Conservation (phyloP, 306 rosid species). For the Gynostemma pentaphyllum region DNA sequence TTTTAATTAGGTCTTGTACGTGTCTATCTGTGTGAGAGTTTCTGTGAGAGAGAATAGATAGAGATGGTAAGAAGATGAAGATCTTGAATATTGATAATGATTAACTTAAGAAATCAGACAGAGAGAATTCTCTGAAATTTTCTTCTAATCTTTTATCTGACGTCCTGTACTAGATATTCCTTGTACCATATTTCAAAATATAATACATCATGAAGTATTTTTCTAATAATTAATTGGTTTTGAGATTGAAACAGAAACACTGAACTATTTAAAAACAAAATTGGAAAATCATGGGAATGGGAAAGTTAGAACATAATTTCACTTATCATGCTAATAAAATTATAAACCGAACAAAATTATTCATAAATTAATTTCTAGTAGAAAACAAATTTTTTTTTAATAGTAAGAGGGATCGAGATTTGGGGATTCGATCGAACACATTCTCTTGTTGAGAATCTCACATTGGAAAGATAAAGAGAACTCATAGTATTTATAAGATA, state of each 20-base stretch:
- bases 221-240: too few relatives aligned
- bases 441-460: too few relatives aligned
- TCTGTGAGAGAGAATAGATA: conserved; percentile 1
- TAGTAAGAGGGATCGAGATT: too few relatives aligned
- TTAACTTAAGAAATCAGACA: neutral
- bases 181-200: neutral
- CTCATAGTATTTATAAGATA: too few relatives aligned
- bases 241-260: neutral
- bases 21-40: neutral
- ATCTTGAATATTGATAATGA: neutral
- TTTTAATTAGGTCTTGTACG: neutral
- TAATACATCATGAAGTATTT: too few relatives aligned
- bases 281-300: neutral
- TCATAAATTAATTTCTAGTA: too few relatives aligned
- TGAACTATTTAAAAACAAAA: neutral
- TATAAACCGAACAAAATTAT: too few relatives aligned
- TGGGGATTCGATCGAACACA: too few relatives aligned
- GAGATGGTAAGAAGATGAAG: neutral
- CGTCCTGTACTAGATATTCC: neutral
- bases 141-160: conserved; percentile 3
- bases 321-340: too few relatives aligned
- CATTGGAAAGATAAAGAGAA: too few relatives aligned
- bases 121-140: neutral
- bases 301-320: too few relatives aligned
- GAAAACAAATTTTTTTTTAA: too few relatives aligned